Evolutionary conservation across 306 rosid species (phyloP), one percentile per base, ranked within the genome.

Genomic region (Astragalus glycyphyllos): DNA sequence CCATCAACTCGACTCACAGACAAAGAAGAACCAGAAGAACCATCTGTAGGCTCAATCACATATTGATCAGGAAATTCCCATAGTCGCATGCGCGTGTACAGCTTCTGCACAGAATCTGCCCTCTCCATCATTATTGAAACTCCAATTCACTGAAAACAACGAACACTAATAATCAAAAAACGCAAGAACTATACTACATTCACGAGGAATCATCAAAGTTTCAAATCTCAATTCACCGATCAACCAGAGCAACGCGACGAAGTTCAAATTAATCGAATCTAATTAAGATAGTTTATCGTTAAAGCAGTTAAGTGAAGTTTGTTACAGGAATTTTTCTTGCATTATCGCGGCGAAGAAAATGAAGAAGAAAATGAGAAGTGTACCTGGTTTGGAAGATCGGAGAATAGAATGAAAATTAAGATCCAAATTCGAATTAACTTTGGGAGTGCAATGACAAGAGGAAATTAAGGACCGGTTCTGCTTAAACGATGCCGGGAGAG

Each of bases 21-120:
- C 91, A 89, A 77, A 60, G 88, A 87, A 48, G 95, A 85, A 76
- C 89, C 92, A 67, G 81, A 84, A 78, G 96, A 87, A 37, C 96
- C 99, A 83, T 94, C 99, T 11, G 96, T 91, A 13, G 99, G 97
- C 82, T 94, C 96, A 49, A 91, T 68, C 58, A 91, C 92, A 73
- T 79, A 89, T 85, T 86, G 95, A 80, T 89, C 91, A n/a, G 95
- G 88, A 76, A 89, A 89, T 76, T 89, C 97, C 99, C 99, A 94
- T 15, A 94, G 84, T 23, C 96, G 84, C 99, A 94, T 86, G 32
- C 92, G 83, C 15, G 95, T 77, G 80, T 89, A 91, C 26, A 94
- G 84, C 87, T 94, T 94, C 68, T 81, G 97, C 78, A 77, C 87
- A 16, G 92, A 86, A 67, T 94, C 97, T 38, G 87, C 86, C 79